Base-by-base conservation (phyloP, 202 grass and related monocot genomes). In the Zizania palustris region DNA sequence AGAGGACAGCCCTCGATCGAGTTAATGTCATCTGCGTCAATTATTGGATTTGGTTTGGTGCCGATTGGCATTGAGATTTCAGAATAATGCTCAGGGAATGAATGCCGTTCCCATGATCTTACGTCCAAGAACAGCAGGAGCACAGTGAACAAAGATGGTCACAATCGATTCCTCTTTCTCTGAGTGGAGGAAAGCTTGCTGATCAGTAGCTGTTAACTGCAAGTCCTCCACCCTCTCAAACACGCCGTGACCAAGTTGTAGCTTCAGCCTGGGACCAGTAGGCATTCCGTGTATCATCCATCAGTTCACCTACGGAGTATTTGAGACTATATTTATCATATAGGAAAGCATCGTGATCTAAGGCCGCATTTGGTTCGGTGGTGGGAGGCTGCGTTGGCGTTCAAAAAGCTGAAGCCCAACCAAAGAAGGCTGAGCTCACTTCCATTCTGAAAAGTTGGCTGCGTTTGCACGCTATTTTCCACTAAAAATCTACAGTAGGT, bases 191-290 rank as follows among this genome's bases (percentile, higher is more conserved):
- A 73, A 63, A 61, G 43, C 19, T 42, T 50, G 18, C 20, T 10
- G 1, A 57, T 78, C 58, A 48, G 41, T 48, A n/a, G 4, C 7
- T 64, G 39, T 62, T 55, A 40, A 40, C 11, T 38, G 4, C 22
- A 62, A 83, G 57, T 45, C 72, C 53, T 69, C 48, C 65, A 19
- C 65, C 65, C 49, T 79, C 60, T 19, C 49, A 51, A 79, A 73
- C 75, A 79, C 13, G 81, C 9, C 44, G 36, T 62, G 60, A 59
- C 49, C 36, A 45, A 14, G 16, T 45, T 18, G 15, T 38, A 60
- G 21, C 20, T 45, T 60, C 54, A 6, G 54, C 28, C 28, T 28
- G 49, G 49, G 15, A 50, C 7, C 49, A 15, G n/a, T 19, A 8
- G 51, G n/a, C 13, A 65, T 65, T 38, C n/a, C n/a, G n/a, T n/a